Evolutionary conservation across 371 early-diverging fungal species (phyloP), one percentile per base, ranked within the genome.

Genomic region (Mortierella sp.): DNA sequence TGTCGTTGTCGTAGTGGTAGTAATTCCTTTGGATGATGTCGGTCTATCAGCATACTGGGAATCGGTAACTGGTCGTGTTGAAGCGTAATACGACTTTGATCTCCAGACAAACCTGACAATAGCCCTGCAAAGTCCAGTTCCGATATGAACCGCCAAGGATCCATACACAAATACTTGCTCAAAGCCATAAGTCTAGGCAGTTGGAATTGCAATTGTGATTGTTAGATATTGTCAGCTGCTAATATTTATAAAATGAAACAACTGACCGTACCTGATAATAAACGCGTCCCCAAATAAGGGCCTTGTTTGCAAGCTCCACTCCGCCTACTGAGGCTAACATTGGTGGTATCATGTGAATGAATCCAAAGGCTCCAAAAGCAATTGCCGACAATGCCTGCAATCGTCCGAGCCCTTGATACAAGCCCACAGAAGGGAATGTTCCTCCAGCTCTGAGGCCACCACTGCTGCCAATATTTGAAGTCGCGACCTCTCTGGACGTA

Each of bases 211-310:
- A 60, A 37, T 35, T 60, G 39, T 39, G 20, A 16, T n/a, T 35
- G 12, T 60, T 14, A 57, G 26, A 57, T 6, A 57, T 22, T 4
- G 51, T 16, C 51, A 5, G 51, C 5, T 16, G 32, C 11, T 9
- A 32, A 28, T 28, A 4, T 18, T 57, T 57, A 16, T 6, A 55
- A 51, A 47, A 35, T 12, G 32, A 61, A 18, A 37, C 11, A 20
- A 5, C 8, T 60, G 60, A 22, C 22, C n/a, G 16, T 72, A 80
- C 81, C 70, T 80, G 81, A 58, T 80, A 80, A 69, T 80, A 80
- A 28, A 75, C 81, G 59, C 81, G 81, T 24, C 81, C 81, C 81
- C 75, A 80, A 58, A 80, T 51, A 5, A 80, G 66, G 18, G 81
- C 81, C 60, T 72, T 71, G 63, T 80, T 75, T 8, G 81, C 75